A percentile compares a stretch with the other conserved stretches of the same genome.
Evolutionary conservation across 805 yeast genomes (phyloP).

Genomic region (Hanseniaspora occidentalis): DNA sequence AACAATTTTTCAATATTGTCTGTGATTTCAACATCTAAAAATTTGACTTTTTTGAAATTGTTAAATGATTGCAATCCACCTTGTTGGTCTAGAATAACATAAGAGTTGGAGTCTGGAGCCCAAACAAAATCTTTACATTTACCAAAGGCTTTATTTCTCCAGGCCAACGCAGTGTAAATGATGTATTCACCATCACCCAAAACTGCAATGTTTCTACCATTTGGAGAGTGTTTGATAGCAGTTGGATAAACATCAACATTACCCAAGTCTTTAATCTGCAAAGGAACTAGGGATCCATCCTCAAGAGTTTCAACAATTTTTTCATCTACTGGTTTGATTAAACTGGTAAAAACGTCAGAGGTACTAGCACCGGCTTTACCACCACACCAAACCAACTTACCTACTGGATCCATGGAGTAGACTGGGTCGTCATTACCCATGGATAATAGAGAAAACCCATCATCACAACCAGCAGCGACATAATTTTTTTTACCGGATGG

Average conservation of each 20-base stretch:
- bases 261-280: conserved; percentile 87
- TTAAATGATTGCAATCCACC: conserved; percentile 59
- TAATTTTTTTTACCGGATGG: conserved; percentile 54
- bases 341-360: conserved; percentile 68
- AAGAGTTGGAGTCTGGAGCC: conserved; percentile 84
- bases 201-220: conserved; percentile 93
- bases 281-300: conserved; percentile 70
- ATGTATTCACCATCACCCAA: conserved; percentile 97
- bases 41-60: conserved; percentile 70
- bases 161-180: conserved; percentile 90
- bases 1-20: conserved; percentile 69
- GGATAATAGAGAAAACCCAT: conserved; percentile 80
- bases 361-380: conserved; percentile 46
- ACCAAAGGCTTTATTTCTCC: conserved; percentile 95
- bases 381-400: conserved; percentile 76
- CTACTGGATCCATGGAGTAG: conserved; percentile 83
- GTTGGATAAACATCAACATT: conserved; percentile 87
- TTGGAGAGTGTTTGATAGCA: conserved; percentile 81
- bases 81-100: conserved; percentile 65
- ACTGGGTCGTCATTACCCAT: conserved; percentile 92
- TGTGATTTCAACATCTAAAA: conserved; percentile 49
- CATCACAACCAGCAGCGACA: conserved; percentile 88
- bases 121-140: conserved; percentile 84
- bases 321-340: conserved; percentile 43
- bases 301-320: conserved; percentile 35